Evolutionary conservation across 805 yeast genomes (phyloP).

Genomic region (Lipomyces anomalus): DNA sequence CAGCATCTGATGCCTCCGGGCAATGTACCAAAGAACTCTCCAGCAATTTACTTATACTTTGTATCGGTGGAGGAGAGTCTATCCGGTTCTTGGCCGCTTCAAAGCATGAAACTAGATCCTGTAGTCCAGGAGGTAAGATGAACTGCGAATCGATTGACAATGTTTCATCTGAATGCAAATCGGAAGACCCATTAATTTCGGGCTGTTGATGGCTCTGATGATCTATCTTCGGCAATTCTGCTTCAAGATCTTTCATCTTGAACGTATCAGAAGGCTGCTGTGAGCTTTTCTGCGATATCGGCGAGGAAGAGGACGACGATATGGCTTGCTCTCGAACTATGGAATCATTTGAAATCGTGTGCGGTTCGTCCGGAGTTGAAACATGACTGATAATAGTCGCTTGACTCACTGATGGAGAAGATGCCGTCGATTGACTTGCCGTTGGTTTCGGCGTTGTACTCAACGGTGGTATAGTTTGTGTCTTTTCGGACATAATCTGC

Average conservation of each 20-base stretch:
- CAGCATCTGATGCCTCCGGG: conserved; percentile 91
- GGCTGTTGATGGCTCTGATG: conserved; percentile 1
- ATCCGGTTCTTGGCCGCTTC: conserved; percentile 42
- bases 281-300: no score
- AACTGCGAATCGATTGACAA: conserved; percentile 12
- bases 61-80: conserved; percentile 48
- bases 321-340: background rate
- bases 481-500: conserved; percentile 20
- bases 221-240: conserved; percentile 11
- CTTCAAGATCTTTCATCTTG: conserved; percentile 15
- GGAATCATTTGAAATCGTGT: background rate
- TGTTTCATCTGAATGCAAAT: conserved; percentile 21
- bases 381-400: conserved; percentile 15
- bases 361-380: background rate
- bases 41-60: conserved; percentile 50
- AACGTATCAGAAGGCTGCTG: no score
- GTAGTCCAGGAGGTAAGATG: conserved; percentile 39
- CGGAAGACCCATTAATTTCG: no score
- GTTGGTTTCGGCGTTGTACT: conserved; percentile 13
- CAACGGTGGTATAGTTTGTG: conserved; percentile 19
- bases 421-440: conserved; percentile 12
- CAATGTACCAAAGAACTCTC: conserved; percentile 80
- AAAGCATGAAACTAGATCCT: conserved; percentile 36
- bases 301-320: background rate
- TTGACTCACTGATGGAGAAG: conserved; percentile 20